Evolutionary conservation across 768 basidiomycete genomes (phyloP).

Genomic region (Rubroboletus satanas): DNA sequence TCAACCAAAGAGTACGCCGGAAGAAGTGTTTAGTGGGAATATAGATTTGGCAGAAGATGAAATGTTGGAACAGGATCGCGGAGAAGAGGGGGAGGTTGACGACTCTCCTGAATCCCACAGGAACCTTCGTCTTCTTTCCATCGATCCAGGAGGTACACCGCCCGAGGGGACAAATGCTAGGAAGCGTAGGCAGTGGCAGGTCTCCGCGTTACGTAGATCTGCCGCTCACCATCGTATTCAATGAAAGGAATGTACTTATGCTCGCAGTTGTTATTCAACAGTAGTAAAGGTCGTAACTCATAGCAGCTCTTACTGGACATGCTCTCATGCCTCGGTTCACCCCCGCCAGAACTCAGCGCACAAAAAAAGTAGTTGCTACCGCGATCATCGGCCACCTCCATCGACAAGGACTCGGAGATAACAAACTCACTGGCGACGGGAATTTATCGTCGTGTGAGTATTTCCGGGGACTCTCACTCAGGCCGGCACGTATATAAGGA

Average conservation of each 20-base stretch:
- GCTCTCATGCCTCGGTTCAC: background rate
- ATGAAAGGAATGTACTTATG: conserved; percentile 2
- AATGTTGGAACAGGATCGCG: conserved; percentile 71
- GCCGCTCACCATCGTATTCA: conserved; percentile 22
- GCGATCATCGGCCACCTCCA: background rate
- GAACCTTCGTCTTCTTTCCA: conserved; percentile 50
- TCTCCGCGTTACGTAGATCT: conserved; percentile 40
- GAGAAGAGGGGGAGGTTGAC: conserved; percentile 76
- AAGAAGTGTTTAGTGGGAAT: conserved; percentile 61
- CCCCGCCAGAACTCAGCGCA: background rate
- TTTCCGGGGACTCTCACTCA: background rate
- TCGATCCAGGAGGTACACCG: conserved; percentile 39
- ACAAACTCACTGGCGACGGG: background rate
- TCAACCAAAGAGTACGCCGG: conserved; percentile 49
- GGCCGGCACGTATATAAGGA: background rate
- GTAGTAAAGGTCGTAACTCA: background rate
- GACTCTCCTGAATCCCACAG: conserved; percentile 59
- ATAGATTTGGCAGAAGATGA: conserved; percentile 78
- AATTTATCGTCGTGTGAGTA: background rate
- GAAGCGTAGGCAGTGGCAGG: conserved; percentile 46
- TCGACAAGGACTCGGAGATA: background rate
- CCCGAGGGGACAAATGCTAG: conserved; percentile 34
- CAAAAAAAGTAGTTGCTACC: background rate
- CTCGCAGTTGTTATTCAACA: background rate
- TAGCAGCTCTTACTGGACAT: too few relatives aligned